Percentiles rank a stretch among this genome's conserved stretches.
Conservation (phyloP, 257 asterid genomes). For the Solanum chilense region DNA sequence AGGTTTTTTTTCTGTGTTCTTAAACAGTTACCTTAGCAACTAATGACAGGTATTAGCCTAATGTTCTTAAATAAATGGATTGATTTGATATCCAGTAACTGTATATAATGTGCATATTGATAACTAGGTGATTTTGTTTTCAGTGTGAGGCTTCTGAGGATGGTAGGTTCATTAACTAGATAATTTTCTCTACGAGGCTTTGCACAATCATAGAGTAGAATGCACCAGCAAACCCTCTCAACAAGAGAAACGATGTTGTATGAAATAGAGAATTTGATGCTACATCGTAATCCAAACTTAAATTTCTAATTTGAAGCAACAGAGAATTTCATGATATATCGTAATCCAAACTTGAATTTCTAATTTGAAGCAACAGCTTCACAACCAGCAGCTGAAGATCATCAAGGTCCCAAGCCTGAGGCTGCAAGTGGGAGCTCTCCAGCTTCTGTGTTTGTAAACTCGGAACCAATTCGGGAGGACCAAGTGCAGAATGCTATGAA, state of each 20-base stretch:
- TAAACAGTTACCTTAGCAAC: not conserved
- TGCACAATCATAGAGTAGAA: not conserved
- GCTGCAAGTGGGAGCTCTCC: conserved; percentile 50
- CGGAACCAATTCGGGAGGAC: conserved; percentile 93
- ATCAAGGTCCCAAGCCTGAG: conserved; percentile 28
- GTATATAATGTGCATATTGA: not conserved
- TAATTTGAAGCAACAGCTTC: conserved; percentile 28
- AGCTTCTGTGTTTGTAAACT: conserved; percentile 75
- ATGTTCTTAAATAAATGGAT: not conserved
- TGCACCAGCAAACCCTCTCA: not conserved
- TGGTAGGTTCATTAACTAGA: too few species aligned
- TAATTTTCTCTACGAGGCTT: too few species aligned
- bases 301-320: conserved; percentile 10
- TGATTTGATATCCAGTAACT: not conserved
- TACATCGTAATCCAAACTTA: not conserved
- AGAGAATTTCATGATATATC: conserved; percentile 9
- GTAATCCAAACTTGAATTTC: conserved; percentile 1
- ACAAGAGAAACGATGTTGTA: not conserved
- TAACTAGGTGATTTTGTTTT: too few species aligned
- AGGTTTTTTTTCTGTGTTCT: not conserved
- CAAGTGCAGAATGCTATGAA: conserved; percentile 93
- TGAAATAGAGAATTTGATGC: not conserved
- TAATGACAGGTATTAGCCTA: not conserved
- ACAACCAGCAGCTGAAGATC: conserved; percentile 22
- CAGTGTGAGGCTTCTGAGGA: too few species aligned